Base-by-base conservation (phyloP, 495 filamentous ascomycete species). In the Neurospora hispaniola region DNA sequence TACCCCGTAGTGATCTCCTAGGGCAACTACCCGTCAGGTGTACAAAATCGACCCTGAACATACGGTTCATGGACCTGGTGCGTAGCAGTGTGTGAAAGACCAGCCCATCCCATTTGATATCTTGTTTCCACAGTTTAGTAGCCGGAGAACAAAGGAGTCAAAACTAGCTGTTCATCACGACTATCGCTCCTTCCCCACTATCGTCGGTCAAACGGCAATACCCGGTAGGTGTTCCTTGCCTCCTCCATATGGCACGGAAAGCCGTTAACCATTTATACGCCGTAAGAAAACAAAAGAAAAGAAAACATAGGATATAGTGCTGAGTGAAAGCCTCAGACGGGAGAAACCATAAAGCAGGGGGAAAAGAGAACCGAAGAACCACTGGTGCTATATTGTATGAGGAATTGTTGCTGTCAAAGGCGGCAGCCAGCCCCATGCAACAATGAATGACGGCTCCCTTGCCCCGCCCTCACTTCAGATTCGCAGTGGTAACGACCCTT, bases 401-500 rank as follows among this genome's bases (percentile, higher is more conserved):
- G 27, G 14, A 66, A 66, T 8, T 18, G 12, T 5, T 0, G 27
- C 1, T 38, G 14, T 38, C 14, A 62, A 62, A 2, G 27, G 54
- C 31, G 20, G 54, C 54, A 62, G 12, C 54, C 54, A 62, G 5
- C 27, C 27, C 54, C 54, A 14, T 62, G 14, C 7, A 62, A 62
- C 23, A 8, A 14, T 31, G 54, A 70, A 42, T 39, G 73, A 66
- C 75, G 75, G 73, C 68, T 68, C 43, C 62, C 71, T 73, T 59
- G 23, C 35, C 35, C 35, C 27, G 23, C 54, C 27, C 11, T 4
- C 23, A 62, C 11, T 35, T 66, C 23, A 66, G 27, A 66, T 66
- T 3, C 54, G 23, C 54, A 66, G 54, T 35, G 54, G 54, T 66
- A 66, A 66, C 27, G 54, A 66, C 14, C 54, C 54, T 27, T 66